Conservation (phyloP, 2,329 filamentous ascomycete genomes). For the Monosporascus ibericus region DNA sequence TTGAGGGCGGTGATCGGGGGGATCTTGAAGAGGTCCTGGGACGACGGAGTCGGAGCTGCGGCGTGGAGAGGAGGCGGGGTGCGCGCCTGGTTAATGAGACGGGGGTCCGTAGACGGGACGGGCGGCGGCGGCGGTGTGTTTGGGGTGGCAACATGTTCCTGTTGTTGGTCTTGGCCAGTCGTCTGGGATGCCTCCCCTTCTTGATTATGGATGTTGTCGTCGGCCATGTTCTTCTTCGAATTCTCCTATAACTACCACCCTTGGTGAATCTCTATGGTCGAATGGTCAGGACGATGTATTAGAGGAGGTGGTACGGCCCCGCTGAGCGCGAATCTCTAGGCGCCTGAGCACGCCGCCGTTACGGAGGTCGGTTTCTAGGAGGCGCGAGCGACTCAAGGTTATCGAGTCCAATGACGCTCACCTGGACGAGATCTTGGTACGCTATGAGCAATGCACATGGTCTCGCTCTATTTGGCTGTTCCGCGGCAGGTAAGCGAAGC, state of each 20-base stretch:
- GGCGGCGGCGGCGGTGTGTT: slow-evolving; percentile 31
- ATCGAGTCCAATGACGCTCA: neutral
- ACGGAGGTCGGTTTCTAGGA: neutral
- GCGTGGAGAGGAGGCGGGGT: slow-evolving; percentile 37
- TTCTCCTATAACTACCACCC: neutral
- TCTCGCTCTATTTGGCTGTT: neutral
- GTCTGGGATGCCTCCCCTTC: neutral
- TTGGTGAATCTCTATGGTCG: neutral
- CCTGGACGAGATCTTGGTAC: neutral
- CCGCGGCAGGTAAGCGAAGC: neutral
- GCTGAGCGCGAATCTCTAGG: neutral
- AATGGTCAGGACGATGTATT: neutral
- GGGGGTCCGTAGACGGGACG: slow-evolving; percentile 30
- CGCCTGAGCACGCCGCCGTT: neutral
- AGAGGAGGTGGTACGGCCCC: neutral
- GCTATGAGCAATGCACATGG: neutral
- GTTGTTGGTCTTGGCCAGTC: slow-evolving; percentile 5
- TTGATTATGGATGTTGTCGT: neutral
- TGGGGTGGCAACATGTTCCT: slow-evolving; percentile 15
- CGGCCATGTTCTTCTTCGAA: neutral
- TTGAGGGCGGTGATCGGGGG: slow-evolving; percentile 69
- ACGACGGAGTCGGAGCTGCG: slow-evolving; percentile 33
- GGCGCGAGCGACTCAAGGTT: neutral
- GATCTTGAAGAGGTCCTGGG: slow-evolving; percentile 67
- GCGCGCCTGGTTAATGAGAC: slow-evolving; percentile 24